These are phyloP conservation scores for Chlamydomonas incerta DNA, from an alignment of 139 green algal genomes.

Conservation along the genomic window DNA sequence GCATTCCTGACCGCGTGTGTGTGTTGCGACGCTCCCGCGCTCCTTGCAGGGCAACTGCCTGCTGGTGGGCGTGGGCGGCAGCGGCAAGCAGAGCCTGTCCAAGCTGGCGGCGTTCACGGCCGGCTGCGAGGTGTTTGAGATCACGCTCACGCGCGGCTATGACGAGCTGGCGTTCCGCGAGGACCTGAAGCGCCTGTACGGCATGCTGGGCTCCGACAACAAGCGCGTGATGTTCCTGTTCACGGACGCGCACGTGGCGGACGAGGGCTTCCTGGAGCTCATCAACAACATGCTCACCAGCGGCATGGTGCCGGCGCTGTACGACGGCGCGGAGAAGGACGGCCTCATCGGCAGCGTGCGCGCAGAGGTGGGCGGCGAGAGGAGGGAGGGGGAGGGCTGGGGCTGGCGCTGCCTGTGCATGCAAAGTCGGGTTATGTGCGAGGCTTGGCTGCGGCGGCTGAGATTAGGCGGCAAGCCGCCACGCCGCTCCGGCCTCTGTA, in stretches of 20 bases:
- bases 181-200: conserved; percentile 88
- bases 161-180: conserved; percentile 85
- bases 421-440: too few species aligned
- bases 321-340: conserved; percentile 87
- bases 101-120: conserved; percentile 70
- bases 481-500: too few species aligned
- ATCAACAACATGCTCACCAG: conserved; percentile 93
- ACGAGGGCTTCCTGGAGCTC: conserved; percentile 90
- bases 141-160: conserved; percentile 90
- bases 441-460: too few species aligned
- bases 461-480: too few species aligned
- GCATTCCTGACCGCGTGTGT: too few species aligned
- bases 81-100: conserved; percentile 82
- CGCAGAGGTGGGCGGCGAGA: conserved; percentile 42
- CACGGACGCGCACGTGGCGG: conserved; percentile 86
- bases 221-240: conserved; percentile 89
- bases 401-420: not conserved
- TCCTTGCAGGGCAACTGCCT: conserved; percentile 76
- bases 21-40: too few species aligned
- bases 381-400: not conserved
- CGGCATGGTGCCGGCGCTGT: conserved; percentile 90
- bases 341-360: conserved; percentile 63
- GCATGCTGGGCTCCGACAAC: conserved; percentile 78
- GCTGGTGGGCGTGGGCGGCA: conserved; percentile 90
- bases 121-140: conserved; percentile 86